Conservation (phyloP, 371 early-diverging fungal species). For the Mortierella sp. region DNA sequence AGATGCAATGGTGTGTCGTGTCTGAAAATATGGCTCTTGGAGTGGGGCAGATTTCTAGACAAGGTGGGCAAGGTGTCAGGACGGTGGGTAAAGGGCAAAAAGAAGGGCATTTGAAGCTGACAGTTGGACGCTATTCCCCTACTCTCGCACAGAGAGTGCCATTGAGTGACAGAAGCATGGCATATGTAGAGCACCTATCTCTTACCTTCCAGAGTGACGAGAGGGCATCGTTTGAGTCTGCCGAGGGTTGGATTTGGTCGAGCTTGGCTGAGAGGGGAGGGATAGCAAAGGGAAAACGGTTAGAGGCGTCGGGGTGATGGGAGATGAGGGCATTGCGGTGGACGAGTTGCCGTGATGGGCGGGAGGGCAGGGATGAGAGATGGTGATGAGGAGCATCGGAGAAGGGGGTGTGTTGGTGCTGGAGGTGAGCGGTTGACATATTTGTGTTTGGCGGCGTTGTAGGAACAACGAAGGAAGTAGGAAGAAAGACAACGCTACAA, state of each 20-base stretch:
- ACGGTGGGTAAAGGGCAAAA: too few species aligned
- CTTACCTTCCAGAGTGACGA: constrained; percentile 46
- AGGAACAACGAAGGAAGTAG: neutral
- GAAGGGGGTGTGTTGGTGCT: neutral
- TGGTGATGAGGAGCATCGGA: neutral
- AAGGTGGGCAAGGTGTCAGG: neutral
- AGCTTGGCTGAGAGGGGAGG: constrained; percentile 36
- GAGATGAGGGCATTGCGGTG: constrained; percentile 16
- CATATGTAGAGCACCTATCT: neutral
- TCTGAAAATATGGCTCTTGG: constrained; percentile 49
- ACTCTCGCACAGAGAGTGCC: neutral
- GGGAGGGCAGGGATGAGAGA: neutral
- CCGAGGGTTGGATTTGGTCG: constrained; percentile 11
- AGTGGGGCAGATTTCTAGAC: constrained; percentile 33
- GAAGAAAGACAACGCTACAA: neutral
- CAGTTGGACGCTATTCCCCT: too few species aligned
- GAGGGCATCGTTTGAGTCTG: constrained; percentile 34
- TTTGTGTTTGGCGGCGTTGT: too few species aligned
- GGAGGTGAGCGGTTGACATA: neutral
- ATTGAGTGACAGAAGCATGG: neutral
- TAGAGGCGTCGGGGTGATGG: constrained; percentile 35
- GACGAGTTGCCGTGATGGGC: neutral
- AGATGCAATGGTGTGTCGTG: constrained; percentile 48
- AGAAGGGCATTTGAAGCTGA: too few species aligned
- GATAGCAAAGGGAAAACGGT: constrained; percentile 35